Evolutionary conservation across 768 basidiomycete species (phyloP).

Genomic region (Panus rudis): DNA sequence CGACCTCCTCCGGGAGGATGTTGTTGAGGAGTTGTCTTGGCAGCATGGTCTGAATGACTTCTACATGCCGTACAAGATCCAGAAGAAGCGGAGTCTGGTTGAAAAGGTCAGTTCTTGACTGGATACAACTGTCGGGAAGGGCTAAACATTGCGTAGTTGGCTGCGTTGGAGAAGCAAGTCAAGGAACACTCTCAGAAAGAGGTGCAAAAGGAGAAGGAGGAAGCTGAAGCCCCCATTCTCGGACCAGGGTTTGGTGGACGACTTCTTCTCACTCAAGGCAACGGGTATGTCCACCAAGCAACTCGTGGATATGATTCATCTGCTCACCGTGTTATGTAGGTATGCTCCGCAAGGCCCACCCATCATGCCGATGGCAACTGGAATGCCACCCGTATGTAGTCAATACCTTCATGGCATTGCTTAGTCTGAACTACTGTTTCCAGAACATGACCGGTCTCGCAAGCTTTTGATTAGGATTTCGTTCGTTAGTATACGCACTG

Average conservation of each 20-base stretch:
- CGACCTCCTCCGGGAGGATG: constrained; percentile 88
- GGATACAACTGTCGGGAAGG: background rate
- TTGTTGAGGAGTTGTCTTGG: constrained; percentile 95
- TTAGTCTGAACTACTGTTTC: background rate
- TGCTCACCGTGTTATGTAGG: constrained; percentile 27
- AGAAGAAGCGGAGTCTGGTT: constrained; percentile 72
- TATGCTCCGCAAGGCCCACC: constrained; percentile 60
- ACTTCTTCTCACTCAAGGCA: constrained; percentile 71
- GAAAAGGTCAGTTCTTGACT: constrained; percentile 49
- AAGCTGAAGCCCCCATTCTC: constrained; percentile 82
- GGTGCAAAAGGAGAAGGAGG: constrained; percentile 80
- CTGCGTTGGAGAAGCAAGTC: constrained; percentile 81
- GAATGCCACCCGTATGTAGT: constrained; percentile 55
- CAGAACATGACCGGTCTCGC: constrained; percentile 66
- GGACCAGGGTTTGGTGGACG: constrained; percentile 67
- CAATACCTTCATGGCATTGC: background rate
- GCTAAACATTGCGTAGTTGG: constrained; percentile 39
- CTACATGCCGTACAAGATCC: constrained; percentile 94
- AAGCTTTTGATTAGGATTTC: constrained; percentile 25
- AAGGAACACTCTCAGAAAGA: constrained; percentile 85
- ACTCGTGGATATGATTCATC: background rate
- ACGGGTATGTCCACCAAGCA: constrained; percentile 39
- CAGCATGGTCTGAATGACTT: constrained; percentile 94
- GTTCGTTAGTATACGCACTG: constrained; percentile 1
- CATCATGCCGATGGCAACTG: constrained; percentile 49